Evolutionary conservation across 2,329 filamentous ascomycete species (phyloP).

Genomic region (Venturia nashicola): DNA sequence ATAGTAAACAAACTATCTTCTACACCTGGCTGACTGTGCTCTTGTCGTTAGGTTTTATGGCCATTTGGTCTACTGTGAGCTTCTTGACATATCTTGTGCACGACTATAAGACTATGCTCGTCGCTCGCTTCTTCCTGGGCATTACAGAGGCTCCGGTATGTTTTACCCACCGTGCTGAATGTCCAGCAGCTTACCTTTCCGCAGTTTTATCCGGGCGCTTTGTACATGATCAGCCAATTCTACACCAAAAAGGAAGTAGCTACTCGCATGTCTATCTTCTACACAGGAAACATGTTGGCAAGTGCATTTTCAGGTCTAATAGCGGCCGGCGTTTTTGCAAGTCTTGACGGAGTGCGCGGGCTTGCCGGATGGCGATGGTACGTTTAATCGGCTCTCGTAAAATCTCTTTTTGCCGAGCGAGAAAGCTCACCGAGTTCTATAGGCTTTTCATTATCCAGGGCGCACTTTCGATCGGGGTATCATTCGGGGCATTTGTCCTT

Average conservation of each 20-base stretch:
- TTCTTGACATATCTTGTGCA: slow-evolving; percentile 35
- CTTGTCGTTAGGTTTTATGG: slow-evolving; percentile 19
- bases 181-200: slow-evolving; percentile 21
- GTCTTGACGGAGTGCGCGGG: slow-evolving; percentile 12
- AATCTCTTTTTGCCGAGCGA: background rate
- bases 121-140: slow-evolving; percentile 36
- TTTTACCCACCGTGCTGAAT: background rate
- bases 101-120: slow-evolving; percentile 31
- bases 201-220: slow-evolving; percentile 18
- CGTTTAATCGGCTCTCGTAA: slow-evolving; percentile 6
- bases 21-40: background rate
- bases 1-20: background rate
- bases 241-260: slow-evolving; percentile 27
- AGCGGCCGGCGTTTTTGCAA: slow-evolving; percentile 12
- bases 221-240: slow-evolving; percentile 23
- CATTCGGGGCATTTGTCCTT: slow-evolving; percentile 9
- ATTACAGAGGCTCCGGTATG: slow-evolving; percentile 25
- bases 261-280: slow-evolving; percentile 24
- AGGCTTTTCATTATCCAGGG: background rate
- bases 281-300: slow-evolving; percentile 27
- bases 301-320: slow-evolving; percentile 30
- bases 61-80: slow-evolving; percentile 29
- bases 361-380: slow-evolving; percentile 12
- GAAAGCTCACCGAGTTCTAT: slow-evolving; percentile 5
- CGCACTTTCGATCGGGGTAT: slow-evolving; percentile 11